Conservation (phyloP, 2,329 filamentous ascomycete genomes). For the Acrocalymma vagum region DNA sequence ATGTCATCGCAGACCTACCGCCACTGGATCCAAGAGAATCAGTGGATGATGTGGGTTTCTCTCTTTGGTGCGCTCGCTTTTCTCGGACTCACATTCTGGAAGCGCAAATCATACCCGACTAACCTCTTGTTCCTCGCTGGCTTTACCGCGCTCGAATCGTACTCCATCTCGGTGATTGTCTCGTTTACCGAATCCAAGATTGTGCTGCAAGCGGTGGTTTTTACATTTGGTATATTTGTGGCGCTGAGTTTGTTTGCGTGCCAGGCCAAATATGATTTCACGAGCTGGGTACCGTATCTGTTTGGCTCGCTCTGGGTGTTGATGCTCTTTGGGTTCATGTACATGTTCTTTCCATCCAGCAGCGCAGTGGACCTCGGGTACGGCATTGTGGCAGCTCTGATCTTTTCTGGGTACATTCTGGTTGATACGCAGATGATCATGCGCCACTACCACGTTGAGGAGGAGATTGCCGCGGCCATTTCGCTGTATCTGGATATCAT, state of each 20-base stretch:
- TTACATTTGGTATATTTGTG: conserved; percentile 76
- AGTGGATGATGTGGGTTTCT: conserved; percentile 86
- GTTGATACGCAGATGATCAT: conserved; percentile 97
- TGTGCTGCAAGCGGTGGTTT: conserved; percentile 87
- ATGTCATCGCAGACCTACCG: conserved; percentile 86
- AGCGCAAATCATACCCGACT: conserved; percentile 77
- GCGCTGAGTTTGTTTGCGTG: conserved; percentile 83
- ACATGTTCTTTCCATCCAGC: conserved; percentile 84
- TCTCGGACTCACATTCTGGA: conserved; percentile 50
- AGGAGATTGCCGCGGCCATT: conserved; percentile 95
- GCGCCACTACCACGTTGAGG: conserved; percentile 95
- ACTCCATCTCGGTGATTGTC: conserved; percentile 90
- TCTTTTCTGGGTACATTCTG: conserved; percentile 95
- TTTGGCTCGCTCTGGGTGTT: conserved; percentile 91
- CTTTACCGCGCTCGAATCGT: conserved; percentile 93
- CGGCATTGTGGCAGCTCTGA: conserved; percentile 79
- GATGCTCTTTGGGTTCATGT: conserved; percentile 92
- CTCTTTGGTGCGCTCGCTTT: conserved; percentile 57
- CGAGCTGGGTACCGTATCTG: conserved; percentile 94
- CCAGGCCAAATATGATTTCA: conserved; percentile 99
- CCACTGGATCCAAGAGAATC: conserved; percentile 84
- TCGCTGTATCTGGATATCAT: conserved; percentile 95
- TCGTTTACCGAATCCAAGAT: conserved; percentile 86
- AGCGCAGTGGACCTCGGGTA: conserved; percentile 87
- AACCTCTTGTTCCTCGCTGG: conserved; percentile 91